Percentiles rank a stretch among this genome's conserved stretches.
Evolutionary conservation across 2,329 filamentous ascomycete species (phyloP).

Genomic region (Stagonosporopsis cucurbitacearum): DNA sequence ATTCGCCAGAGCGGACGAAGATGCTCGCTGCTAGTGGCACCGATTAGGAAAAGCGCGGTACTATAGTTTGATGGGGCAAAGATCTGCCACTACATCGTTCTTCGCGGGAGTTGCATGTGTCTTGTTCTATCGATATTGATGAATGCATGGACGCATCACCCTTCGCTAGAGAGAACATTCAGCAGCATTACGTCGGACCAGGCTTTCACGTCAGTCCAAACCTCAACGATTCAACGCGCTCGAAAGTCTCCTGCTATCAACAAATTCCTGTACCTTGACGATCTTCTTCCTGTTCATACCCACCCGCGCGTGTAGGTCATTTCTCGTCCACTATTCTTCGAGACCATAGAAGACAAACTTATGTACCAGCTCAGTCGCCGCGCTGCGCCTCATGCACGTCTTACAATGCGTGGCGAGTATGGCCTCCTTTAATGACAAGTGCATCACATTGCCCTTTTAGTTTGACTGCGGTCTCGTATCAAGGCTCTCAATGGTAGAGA

Average conservation of each 20-base stretch:
- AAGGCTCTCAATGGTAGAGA: constrained; percentile 52
- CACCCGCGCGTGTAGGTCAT: constrained; percentile 20
- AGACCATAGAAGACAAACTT: constrained; percentile 11
- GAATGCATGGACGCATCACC: neutral
- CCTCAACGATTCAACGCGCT: too few relatives aligned
- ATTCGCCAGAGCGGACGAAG: neutral
- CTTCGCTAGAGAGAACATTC: too few relatives aligned
- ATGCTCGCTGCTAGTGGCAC: neutral
- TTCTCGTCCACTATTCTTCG: too few relatives aligned
- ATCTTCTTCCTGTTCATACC: constrained; percentile 32
- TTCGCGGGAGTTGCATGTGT: constrained; percentile 1
- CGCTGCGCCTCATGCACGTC: too few relatives aligned
- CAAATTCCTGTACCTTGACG: constrained; percentile 48
- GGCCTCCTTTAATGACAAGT: constrained; percentile 32
- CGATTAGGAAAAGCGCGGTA: neutral
- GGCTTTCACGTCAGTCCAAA: neutral
- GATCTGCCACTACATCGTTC: neutral
- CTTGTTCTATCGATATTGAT: neutral
- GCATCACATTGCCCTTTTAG: constrained; percentile 40
- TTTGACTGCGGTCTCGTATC: constrained; percentile 48
- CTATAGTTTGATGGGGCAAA: neutral
- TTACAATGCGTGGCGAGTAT: constrained; percentile 48
- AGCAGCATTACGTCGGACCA: neutral
- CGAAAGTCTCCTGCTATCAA: constrained; percentile 43
- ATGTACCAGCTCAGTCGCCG: constrained; percentile 27